Base-by-base conservation (phyloP, 371 early-diverging fungal species). In the Mucor irregularis region DNA sequence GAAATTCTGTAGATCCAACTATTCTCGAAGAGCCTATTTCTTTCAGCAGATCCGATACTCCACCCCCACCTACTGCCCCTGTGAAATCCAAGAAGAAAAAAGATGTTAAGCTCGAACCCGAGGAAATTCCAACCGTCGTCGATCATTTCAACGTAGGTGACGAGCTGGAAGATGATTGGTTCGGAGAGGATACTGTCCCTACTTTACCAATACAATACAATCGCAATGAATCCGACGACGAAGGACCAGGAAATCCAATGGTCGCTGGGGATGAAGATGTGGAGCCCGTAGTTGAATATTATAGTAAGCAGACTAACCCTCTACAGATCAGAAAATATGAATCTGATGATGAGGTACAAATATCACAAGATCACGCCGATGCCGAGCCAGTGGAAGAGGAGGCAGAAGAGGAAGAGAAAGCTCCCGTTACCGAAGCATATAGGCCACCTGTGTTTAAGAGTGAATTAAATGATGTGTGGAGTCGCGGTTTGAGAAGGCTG, bases 211-310 rank as follows among this genome's bases (percentile, higher is more conserved):
- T 40, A 7, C n/a, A 35, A 0, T 31, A 50, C 24, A 53, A 53
- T 7, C 34, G 10, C 10, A 42, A 53, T 11, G 75, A 76, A 8
- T 69, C 73, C 0, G 76, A 73, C 30, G 64, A 69, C 26, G 69
- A 67, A 30, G 64, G 60, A 3, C 40, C 53, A 8, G 68, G 74
- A n/a, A 84, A 84, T 24, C 84, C 84, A 0, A 81, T 82, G 81
- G 82, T 84, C 1, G 66, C 78, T 17, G 68, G 65, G 2, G 85
- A 84, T 55, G 82, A 84, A 58, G 85, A 84, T 46, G 76, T 84
- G 29, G 78, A 70, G 35, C 68, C 72, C 11, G 37, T 37, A 3
- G 59, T 72, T 5, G 66, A 74, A 29, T 72, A 68, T 25, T 72
- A 64, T 44, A 50, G 47, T 6, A 57, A 55, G 2, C 45, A 48